Percentiles rank a stretch among this genome's conserved stretches.
Evolutionary conservation across 345 rosid genomes (phyloP).

Genomic region (Melastoma malabathricum): DNA sequence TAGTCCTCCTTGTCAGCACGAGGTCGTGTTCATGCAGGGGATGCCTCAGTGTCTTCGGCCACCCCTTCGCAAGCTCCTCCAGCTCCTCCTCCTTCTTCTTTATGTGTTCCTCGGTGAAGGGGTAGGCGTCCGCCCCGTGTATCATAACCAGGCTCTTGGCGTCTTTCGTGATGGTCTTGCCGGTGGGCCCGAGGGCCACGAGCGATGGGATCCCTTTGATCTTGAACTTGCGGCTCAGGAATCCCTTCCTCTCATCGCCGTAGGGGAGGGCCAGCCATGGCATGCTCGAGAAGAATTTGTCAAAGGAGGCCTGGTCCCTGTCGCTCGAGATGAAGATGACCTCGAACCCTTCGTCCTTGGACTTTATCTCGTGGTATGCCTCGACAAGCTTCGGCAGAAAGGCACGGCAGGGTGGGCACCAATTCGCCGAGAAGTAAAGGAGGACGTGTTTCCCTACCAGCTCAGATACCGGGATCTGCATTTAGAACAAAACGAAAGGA

Average conservation of each 20-base stretch:
- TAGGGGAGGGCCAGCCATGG: slow-evolving; percentile 36
- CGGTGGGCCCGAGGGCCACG: slow-evolving; percentile 23
- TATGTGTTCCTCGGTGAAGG: slow-evolving; percentile 19
- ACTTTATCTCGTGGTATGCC: slow-evolving; percentile 23
- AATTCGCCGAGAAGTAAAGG: slow-evolving; percentile 35
- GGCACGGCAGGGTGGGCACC: slow-evolving; percentile 33
- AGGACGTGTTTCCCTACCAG: slow-evolving; percentile 29
- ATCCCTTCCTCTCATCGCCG: slow-evolving; percentile 20
- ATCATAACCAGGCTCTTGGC: slow-evolving; percentile 13
- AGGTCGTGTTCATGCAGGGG: slow-evolving; percentile 57
- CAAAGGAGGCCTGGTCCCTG: slow-evolving; percentile 21
- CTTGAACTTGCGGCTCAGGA: slow-evolving; percentile 22
- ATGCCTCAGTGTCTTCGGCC: slow-evolving; percentile 60
- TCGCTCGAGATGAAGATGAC: slow-evolving; percentile 32
- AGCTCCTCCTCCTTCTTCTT: slow-evolving; percentile 16
- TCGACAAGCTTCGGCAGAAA: slow-evolving; percentile 24
- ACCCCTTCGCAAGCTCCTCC: slow-evolving; percentile 49
- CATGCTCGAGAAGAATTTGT: slow-evolving; percentile 19
- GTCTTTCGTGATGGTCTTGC: slow-evolving; percentile 18
- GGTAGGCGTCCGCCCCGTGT: slow-evolving; percentile 30
- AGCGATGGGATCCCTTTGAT: slow-evolving; percentile 23
- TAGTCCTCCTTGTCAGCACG: slow-evolving; percentile 10
- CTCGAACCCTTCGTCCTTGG: slow-evolving; percentile 18
- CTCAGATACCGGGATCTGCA: slow-evolving; percentile 26
- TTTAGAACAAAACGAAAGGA: neutral